These are phyloP conservation scores for Malassezia japonica DNA, from an alignment of 1,284 basidiomycete genomes.

Conservation along the genomic window DNA sequence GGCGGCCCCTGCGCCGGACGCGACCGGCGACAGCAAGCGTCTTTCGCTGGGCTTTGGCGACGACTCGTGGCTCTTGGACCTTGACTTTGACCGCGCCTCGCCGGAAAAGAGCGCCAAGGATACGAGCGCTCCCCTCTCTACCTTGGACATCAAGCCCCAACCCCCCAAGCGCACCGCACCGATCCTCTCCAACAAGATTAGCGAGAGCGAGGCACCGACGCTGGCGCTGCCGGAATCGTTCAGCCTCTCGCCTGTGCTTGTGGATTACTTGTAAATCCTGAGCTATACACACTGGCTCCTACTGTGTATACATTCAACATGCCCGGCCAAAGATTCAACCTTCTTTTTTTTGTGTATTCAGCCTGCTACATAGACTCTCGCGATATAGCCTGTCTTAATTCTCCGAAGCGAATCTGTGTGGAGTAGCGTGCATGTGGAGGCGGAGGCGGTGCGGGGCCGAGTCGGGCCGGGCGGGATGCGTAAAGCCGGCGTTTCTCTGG, in stretches of 20 bases:
- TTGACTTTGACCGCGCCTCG: conserved; percentile 4
- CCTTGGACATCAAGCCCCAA: background rate
- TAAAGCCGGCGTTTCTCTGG: too few relatives aligned
- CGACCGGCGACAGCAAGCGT: conserved; percentile 13
- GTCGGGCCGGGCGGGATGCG: too few relatives aligned
- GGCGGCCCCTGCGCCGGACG: too few relatives aligned
- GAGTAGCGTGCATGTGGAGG: too few relatives aligned
- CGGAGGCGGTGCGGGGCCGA: too few relatives aligned
- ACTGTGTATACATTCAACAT: too few relatives aligned
- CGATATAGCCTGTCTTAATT: too few relatives aligned
- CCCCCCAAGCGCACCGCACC: background rate
- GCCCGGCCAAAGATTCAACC: too few relatives aligned
- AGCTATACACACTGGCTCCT: too few relatives aligned
- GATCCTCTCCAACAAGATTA: background rate
- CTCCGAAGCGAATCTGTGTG: too few relatives aligned
- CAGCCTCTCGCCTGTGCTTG: background rate
- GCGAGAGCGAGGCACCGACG: background rate
- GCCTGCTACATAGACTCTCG: too few relatives aligned
- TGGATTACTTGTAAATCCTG: background rate
- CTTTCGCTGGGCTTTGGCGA: conserved; percentile 14
- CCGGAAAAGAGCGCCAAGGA: background rate
- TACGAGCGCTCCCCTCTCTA: background rate
- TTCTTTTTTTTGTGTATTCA: too few relatives aligned
- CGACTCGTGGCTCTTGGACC: conserved; percentile 4
- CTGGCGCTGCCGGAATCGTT: background rate